Base-by-base conservation (phyloP, 805 yeast genomes). In the Saccharomycopsis malanga region DNA sequence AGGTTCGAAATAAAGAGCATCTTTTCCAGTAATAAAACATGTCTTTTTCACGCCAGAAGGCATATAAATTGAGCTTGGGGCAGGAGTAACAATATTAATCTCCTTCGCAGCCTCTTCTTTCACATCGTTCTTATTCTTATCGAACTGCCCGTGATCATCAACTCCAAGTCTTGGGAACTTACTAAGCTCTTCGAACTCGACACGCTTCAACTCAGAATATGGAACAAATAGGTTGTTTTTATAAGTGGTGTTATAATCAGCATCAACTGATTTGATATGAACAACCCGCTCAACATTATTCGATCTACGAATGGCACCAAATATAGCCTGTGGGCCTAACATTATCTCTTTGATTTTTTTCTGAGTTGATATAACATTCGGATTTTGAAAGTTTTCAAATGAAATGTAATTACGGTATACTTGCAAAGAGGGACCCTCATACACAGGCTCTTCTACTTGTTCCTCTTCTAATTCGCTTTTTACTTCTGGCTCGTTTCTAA, bases 1-100 rank as follows among this genome's bases (percentile, higher is more conserved):
- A 0, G 98, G 98, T 67, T 91, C 98, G 54, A 83, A 80, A 63
- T 87, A 91, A 58, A 78, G 74, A 15, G 93, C 95, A 40, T 79
- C 81, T 42, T 74, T 74, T 2, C 95, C 95, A 2, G 87, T 79
- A 38, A 89, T 79, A 22, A 81, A 68, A 71, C 96, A 83, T 57
- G 72, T 64, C 63, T 78, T 74, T 57, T 71, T 69, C 62, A 77
- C 80, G 24, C 85, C 87, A 61, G 72, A 85, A 35, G 87, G 83
- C 48, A 83, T 66, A 53, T 80, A 75, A 25, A 83, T 78, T 15
- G 91, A 91, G 2, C 79, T 69, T 2, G 91, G 93, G 1, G 91
- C 83, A 46, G 77, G 79, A 0, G 91, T 84, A 21, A 69, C 72
- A 44, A 83, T 70, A 12, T 67, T 72, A 18, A 75, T 58, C 51